Percentiles rank a stretch among this genome's conserved stretches.
Evolutionary conservation across 148 eudicot genomes (phyloP).

Genomic region (Gaultheria prostrata): DNA sequence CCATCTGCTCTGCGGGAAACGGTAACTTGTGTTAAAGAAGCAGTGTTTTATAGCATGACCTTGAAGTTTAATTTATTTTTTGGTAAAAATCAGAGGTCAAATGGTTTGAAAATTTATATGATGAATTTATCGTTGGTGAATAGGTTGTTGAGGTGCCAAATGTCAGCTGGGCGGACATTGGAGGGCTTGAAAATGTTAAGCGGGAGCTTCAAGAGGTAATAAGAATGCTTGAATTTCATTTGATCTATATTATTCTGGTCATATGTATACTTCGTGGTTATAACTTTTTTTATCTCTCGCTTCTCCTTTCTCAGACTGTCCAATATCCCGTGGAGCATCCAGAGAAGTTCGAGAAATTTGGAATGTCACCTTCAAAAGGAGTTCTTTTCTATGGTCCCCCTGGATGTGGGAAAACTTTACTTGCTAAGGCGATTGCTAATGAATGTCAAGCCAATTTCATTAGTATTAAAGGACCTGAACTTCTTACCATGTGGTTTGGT

Average conservation of each 20-base stretch:
- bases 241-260: neutral
- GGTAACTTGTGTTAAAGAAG: slow-evolving; percentile 13
- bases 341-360: slow-evolving; percentile 45
- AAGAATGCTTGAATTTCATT: neutral
- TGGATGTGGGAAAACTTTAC: slow-evolving; percentile 45
- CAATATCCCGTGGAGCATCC: slow-evolving; percentile 62
- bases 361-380: slow-evolving; percentile 51
- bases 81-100: neutral
- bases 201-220: slow-evolving; percentile 45
- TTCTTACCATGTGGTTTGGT: slow-evolving; percentile 63
- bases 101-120: neutral
- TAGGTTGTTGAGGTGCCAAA: slow-evolving; percentile 52
- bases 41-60: neutral
- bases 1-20: slow-evolving; percentile 46
- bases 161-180: slow-evolving; percentile 41
- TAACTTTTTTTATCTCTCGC: slow-evolving; percentile 22
- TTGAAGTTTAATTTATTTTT: neutral
- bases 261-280: neutral
- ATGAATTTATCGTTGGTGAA: neutral
- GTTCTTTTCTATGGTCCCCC: slow-evolving; percentile 38
- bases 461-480: slow-evolving; percentile 51
- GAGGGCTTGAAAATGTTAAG: slow-evolving; percentile 45
- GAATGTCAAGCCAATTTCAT: slow-evolving; percentile 56
- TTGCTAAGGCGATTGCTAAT: slow-evolving; percentile 56
- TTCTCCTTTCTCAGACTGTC: slow-evolving; percentile 34